phyloP scores from a whole-genome alignment of 2,329 filamentous ascomycete species.

The Colletotrichum navitas region DNA sequence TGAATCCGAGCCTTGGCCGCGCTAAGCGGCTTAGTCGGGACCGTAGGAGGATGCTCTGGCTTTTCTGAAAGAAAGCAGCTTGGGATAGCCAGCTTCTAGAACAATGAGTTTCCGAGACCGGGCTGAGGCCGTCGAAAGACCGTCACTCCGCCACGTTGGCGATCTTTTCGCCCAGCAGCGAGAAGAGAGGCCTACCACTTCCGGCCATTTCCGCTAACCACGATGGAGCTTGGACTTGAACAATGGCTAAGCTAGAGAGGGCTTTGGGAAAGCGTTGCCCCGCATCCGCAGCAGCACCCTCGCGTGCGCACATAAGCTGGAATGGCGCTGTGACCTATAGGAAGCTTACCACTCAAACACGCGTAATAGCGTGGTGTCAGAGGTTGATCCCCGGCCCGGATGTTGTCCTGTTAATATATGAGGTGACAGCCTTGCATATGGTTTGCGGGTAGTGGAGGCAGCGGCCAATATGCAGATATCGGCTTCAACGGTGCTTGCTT shows the following conservation, averaged over 20 bases:
- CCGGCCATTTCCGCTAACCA: slow-evolving; percentile 11
- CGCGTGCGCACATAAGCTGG: neutral
- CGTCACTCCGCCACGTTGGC: slow-evolving; percentile 20
- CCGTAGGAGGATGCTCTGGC: slow-evolving; percentile 7
- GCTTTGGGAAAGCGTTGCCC: slow-evolving; percentile 33
- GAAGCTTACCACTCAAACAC: slow-evolving; percentile 16
- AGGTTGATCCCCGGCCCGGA: slow-evolving; percentile 2
- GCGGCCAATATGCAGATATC: neutral
- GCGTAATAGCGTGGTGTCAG: slow-evolving; percentile 5
- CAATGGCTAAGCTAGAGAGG: slow-evolving; percentile 6
- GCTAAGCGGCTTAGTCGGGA: slow-evolving; percentile 22
- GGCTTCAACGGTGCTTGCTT: slow-evolving; percentile 35
- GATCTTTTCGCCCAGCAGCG: slow-evolving; percentile 28
- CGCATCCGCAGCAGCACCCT: slow-evolving; percentile 14
- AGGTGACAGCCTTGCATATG: neutral
- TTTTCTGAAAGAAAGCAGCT: slow-evolving; percentile 28
- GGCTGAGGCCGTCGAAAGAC: slow-evolving; percentile 32
- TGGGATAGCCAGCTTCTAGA: slow-evolving; percentile 17
- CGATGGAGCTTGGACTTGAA: slow-evolving; percentile 17
- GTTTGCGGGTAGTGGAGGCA: slow-evolving; percentile 8
- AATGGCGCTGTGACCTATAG: slow-evolving; percentile 14
- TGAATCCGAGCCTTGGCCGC: neutral
- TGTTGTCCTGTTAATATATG: neutral
- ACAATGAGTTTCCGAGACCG: slow-evolving; percentile 26
- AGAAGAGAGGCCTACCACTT: slow-evolving; percentile 11